These are phyloP conservation scores for Polymyxa betae DNA, from an alignment of 208 protist species.

Conservation along the genomic window DNA sequence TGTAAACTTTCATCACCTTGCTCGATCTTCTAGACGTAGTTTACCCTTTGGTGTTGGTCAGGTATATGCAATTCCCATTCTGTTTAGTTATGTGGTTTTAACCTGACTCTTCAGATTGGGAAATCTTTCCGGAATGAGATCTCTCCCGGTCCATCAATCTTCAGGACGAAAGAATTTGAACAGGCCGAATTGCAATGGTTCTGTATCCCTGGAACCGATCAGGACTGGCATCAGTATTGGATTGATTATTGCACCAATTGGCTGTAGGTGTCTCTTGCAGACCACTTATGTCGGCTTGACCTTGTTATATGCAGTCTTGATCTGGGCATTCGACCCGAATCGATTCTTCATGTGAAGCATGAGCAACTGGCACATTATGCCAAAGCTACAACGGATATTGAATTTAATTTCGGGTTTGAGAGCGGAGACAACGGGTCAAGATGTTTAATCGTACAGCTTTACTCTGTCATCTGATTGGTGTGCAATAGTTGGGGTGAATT, in stretches of 20 bases:
- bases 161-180: constrained; percentile 47
- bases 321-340: not conserved
- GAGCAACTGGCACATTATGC: constrained; percentile 38
- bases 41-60: constrained; percentile 21
- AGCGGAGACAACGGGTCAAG: not conserved
- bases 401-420: not conserved
- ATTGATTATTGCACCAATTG: constrained; percentile 4
- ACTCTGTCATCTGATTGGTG: not conserved
- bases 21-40: not conserved
- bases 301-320: not conserved
- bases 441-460: not conserved
- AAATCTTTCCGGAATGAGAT: constrained; percentile 44
- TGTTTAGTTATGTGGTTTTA: not conserved
- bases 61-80: not conserved
- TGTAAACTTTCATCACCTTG: constrained; percentile 21
- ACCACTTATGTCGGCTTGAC: not conserved
- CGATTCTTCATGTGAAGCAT: not conserved
- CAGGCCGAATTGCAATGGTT: constrained; percentile 50
- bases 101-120: too few species aligned
- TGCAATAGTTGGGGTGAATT: constrained; percentile 6
- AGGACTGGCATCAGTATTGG: not conserved
- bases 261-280: not conserved
- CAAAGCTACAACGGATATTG: constrained; percentile 29
- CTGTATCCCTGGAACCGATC: not conserved
- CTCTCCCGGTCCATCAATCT: not conserved